These are phyloP conservation scores for Bipolaris victoriae DNA, from an alignment of 2,329 filamentous ascomycete species.

Conservation along the genomic window DNA sequence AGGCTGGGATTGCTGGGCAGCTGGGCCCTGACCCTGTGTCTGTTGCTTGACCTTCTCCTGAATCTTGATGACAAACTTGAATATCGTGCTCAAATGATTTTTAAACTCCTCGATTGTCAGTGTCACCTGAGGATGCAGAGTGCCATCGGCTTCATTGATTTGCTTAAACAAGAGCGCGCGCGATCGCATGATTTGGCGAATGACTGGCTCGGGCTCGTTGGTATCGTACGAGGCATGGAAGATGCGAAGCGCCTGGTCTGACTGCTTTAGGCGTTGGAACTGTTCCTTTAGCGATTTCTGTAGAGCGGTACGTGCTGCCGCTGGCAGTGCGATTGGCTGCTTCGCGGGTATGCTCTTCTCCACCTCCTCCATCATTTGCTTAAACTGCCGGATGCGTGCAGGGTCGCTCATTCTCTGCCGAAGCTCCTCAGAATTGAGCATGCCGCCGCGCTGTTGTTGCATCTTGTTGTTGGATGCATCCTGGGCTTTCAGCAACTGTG, in stretches of 20 bases:
- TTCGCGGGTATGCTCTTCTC: constrained; percentile 33
- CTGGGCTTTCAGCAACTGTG: constrained; percentile 44
- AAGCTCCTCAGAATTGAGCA: constrained; percentile 33
- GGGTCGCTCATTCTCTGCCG: constrained; percentile 36
- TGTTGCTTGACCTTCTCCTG: constrained; percentile 32
- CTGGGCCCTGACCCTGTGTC: constrained; percentile 22
- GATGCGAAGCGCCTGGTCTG: constrained; percentile 40
- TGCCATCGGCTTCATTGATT: constrained; percentile 36
- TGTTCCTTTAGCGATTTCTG: constrained; percentile 37
- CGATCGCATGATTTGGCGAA: constrained; percentile 35
- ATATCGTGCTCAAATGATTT: constrained; percentile 30
- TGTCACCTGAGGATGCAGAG: constrained; percentile 38
- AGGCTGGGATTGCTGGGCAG: constrained; percentile 25
- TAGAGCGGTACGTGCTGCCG: constrained; percentile 33
- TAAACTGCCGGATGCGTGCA: constrained; percentile 34
- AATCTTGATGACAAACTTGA: constrained; percentile 39
- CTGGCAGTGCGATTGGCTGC: constrained; percentile 29
- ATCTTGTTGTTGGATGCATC: constrained; percentile 41
- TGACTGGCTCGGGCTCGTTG: constrained; percentile 32
- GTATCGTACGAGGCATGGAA: constrained; percentile 39
- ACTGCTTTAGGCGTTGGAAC: constrained; percentile 34
- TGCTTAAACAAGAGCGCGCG: constrained; percentile 37
- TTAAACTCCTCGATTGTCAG: constrained; percentile 39
- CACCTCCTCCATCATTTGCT: constrained; percentile 37
- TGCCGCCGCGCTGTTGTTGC: constrained; percentile 31